Evolutionary conservation across 768 basidiomycete genomes (phyloP).

Genomic region (Myochromella boudieri): DNA sequence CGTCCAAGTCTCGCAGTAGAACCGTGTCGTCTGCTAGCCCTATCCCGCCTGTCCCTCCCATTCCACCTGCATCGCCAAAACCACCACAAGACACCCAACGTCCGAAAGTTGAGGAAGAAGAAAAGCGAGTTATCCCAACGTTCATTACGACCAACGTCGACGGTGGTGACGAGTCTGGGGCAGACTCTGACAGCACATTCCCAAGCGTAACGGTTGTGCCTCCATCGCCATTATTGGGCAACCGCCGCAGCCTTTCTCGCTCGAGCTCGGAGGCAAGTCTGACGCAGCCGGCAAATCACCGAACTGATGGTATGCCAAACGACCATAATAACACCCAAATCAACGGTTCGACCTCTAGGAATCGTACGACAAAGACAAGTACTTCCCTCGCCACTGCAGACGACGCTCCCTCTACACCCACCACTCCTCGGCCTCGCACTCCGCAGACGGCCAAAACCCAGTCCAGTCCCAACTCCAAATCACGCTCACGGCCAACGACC

Average conservation of each 20-base stretch:
- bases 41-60: slow-evolving; percentile 3
- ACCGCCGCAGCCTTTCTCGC: slow-evolving; percentile 24
- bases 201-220: slow-evolving; percentile 46
- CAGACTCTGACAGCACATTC: slow-evolving; percentile 31
- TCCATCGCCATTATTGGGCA: slow-evolving; percentile 37
- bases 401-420: slow-evolving; percentile 20
- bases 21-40: slow-evolving; percentile 20
- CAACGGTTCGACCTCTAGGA: slow-evolving; percentile 11
- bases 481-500: slow-evolving; percentile 15
- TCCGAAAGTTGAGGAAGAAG: slow-evolving; percentile 8
- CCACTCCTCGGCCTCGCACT: slow-evolving; percentile 16
- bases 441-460: slow-evolving; percentile 7
- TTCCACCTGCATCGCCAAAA: slow-evolving; percentile 6
- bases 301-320: slow-evolving; percentile 15
- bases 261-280: slow-evolving; percentile 25
- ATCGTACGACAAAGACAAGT: slow-evolving; percentile 23
- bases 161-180: slow-evolving; percentile 13
- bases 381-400: slow-evolving; percentile 17
- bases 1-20: slow-evolving; percentile 21
- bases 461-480: slow-evolving; percentile 12
- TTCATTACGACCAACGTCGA: slow-evolving; percentile 22
- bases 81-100: slow-evolving; percentile 7
- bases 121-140: slow-evolving; percentile 13
- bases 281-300: slow-evolving; percentile 11
- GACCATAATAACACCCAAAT: slow-evolving; percentile 15